Evolutionary conservation across 768 basidiomycete species (phyloP), one percentile per base, ranked within the genome.

Genomic region (Multifurca ochricompacta): DNA sequence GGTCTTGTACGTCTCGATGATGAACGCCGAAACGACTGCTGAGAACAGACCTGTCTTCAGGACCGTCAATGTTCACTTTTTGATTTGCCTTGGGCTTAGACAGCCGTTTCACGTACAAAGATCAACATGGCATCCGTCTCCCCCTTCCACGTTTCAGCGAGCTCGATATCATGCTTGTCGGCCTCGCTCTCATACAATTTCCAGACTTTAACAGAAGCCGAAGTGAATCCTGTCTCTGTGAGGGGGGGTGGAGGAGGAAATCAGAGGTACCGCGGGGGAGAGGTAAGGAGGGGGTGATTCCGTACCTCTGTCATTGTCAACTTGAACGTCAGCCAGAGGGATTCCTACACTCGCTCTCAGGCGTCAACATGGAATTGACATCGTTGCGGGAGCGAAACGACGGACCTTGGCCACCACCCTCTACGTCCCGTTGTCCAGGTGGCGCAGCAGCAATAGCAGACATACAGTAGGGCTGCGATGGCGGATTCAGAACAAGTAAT

Each of bases 1-100:
- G 6, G 19, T 48, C 32, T 54, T 58, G 49, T 61, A 59, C 11
- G 49, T 56, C 40, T 62, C 58, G 21, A 59, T 56, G 41, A 62
- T 56, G 46, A 62, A 59, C 9, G 60, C 58, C 25, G 58, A 40
- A 16, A 59, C 48, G 13, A 51, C 52, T 2, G 53, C 58, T 2
- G 60, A 59, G 44, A 62, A 62, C 4, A 61, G 48, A 31, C 58
- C 40, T 21, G 50, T 51, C 50, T 51, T 16, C 37, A 23, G 19
- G 21, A 46, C 9, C 34, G 13, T 37, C 47, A 36, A 37, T 27
- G 10, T 9, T 30, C 2, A 25, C 8, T 3, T 25, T 25, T 27
- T 9, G 11, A 5, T 5, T 3, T 42, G n/a, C n/a, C 23, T 3
- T 3, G 30, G 44, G 30, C 31, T 4, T 11, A 31, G 6, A 19